Conservation (phyloP, 305 asterid species). For the Solanum hybrid region DNA sequence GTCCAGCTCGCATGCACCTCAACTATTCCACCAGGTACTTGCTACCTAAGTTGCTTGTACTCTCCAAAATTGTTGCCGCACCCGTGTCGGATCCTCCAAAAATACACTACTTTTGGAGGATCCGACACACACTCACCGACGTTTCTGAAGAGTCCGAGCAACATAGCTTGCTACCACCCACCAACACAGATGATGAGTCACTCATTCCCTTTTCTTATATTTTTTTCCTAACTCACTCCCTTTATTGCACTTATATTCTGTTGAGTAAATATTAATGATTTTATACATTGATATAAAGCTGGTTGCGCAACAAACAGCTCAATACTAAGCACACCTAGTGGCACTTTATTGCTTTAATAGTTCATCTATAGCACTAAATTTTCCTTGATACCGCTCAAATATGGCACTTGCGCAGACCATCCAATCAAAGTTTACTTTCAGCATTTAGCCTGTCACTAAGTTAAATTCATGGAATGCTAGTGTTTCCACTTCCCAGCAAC, state of each 20-base stretch:
- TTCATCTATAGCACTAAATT: background rate
- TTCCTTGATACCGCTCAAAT: background rate
- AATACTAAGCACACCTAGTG: background rate
- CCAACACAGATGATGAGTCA: background rate
- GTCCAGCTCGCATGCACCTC: background rate
- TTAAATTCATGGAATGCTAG: background rate
- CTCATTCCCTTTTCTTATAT: background rate
- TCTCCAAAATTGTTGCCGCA: background rate
- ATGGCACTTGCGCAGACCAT: background rate
- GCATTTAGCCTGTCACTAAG: background rate
- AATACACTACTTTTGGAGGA: background rate
- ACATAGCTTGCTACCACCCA: background rate
- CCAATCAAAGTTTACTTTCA: background rate
- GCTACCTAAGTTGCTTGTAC: background rate
- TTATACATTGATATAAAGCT: background rate
- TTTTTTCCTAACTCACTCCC: background rate
- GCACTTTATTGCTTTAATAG: background rate
- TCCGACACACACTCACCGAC: background rate
- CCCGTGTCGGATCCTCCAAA: background rate
- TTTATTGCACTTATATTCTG: background rate
- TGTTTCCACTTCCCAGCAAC: background rate
- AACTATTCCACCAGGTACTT: background rate
- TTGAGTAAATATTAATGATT: background rate
- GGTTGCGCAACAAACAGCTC: background rate
- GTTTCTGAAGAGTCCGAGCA: background rate